Evolutionary conservation across 176 grass and related monocot genomes (phyloP), one percentile per base, ranked within the genome.

Genomic region (Ananas comosus): DNA sequence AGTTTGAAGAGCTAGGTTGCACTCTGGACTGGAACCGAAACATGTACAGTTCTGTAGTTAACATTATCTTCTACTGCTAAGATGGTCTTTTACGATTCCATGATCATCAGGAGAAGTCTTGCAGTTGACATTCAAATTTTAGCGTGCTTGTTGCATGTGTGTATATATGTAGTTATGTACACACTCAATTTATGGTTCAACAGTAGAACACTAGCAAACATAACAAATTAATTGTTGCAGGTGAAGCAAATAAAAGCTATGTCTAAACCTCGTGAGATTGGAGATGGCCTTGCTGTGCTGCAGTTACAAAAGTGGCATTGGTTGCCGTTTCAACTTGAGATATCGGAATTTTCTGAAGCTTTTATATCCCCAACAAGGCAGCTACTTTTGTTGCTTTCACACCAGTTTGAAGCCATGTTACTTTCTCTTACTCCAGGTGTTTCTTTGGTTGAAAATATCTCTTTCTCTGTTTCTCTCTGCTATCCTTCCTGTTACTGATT

Each of bases 341-440:
- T 90, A 70, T 97, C 94, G 10, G 74, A 88, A 72, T 92, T 90
- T 70, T 66, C 25, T 66, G 86, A 92, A 73, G 94, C 81, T 70
- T 97, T 79, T 83, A 97, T 97, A 79, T 97, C 89, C 59, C 94
- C 84, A 64, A 83, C 81, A 65, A 87, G 83, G 71, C 70, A 70
- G 66, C 72, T 83, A 12, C 81, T 97, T 74, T 77, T 82, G 51
- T 64, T 97, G 59, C 89, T 90, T 51, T 83, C 89, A 56, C 47
- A 92, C 2, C 50, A 76, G 50, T 76, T 76, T 83, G 71, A 97
- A 57, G 80, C 80, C 69, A 75, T 71, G 49, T n/a, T 73, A 3
- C 64, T 86, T 70, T 83, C 82, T 70, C 71, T 77, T 81, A 50
- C 69, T 76, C 27, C 68, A 81, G 70, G 83, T 86, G 74, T 58